A percentile compares a stretch with the other conserved stretches of the same genome.
These are phyloP conservation scores for Diaporthe vaccinii DNA, from an alignment of 2,329 filamentous ascomycete genomes.

Conservation along the genomic window DNA sequence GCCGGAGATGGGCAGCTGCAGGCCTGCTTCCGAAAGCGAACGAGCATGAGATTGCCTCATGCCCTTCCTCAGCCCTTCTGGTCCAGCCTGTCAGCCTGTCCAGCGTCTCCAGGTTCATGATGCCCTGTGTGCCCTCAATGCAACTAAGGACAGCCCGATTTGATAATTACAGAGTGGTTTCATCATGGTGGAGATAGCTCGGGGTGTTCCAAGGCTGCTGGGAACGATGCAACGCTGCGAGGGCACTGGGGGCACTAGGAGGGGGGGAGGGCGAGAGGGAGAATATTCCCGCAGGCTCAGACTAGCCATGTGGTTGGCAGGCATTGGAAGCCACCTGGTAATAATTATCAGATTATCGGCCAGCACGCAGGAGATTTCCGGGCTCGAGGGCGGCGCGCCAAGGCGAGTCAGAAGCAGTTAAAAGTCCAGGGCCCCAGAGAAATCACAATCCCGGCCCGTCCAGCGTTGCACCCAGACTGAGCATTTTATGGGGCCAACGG, in stretches of 20 bases:
- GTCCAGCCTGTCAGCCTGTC: not conserved
- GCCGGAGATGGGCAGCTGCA: slow-evolving; percentile 27
- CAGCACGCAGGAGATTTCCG: slow-evolving; percentile 29
- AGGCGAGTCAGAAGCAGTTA: slow-evolving; percentile 28
- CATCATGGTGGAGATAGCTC: slow-evolving; percentile 32
- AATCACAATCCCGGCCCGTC: slow-evolving; percentile 21
- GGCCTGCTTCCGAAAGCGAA: not conserved
- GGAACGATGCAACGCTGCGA: not conserved
- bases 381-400: slow-evolving; percentile 23
- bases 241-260: not conserved
- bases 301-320: slow-evolving; percentile 34
- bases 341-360: slow-evolving; percentile 28
- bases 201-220: slow-evolving; percentile 26
- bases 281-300: slow-evolving; percentile 24
- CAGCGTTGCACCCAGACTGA: slow-evolving; percentile 28
- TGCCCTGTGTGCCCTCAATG: not conserved
- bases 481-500: slow-evolving; percentile 24
- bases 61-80: slow-evolving; percentile 2
- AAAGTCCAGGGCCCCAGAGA: slow-evolving; percentile 29
- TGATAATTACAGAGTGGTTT: slow-evolving; percentile 33
- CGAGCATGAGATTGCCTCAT: not conserved
- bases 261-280: not conserved
- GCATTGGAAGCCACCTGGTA: slow-evolving; percentile 29
- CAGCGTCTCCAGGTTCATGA: not conserved
- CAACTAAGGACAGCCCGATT: slow-evolving; percentile 30